Evolutionary conservation across 495 filamentous ascomycete species (phyloP).

Genomic region (Penicillium ucsense): DNA sequence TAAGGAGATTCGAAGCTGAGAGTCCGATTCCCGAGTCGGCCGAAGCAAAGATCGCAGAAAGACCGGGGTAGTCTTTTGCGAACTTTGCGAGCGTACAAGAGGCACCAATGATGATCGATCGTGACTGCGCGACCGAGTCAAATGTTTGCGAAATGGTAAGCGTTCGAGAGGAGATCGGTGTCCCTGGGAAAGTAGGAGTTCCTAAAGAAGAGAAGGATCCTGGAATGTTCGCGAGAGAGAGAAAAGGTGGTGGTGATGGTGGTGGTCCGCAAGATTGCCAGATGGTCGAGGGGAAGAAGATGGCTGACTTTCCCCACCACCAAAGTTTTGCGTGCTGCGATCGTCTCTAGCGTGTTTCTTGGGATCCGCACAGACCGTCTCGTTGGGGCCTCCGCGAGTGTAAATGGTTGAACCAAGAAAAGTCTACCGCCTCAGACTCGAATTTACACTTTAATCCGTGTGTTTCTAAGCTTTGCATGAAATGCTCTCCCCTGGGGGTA

Average conservation of each 20-base stretch:
- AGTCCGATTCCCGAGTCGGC: conserved; percentile 7
- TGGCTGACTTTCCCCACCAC: conserved; percentile 16
- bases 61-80: conserved; percentile 8
- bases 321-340: conserved; percentile 17
- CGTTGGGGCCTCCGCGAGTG: background rate
- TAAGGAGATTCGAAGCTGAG: conserved; percentile 2
- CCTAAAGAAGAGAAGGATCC: too few species aligned
- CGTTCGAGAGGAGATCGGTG: too few species aligned
- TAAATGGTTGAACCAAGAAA: too few species aligned
- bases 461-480: too few species aligned
- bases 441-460: too few species aligned
- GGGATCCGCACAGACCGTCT: conserved; percentile 13
- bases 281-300: conserved; percentile 15
- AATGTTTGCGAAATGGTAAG: too few species aligned
- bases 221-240: background rate
- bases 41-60: conserved; percentile 16
- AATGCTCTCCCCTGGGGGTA: too few species aligned
- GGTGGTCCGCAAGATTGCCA: conserved; percentile 1
- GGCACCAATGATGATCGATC: background rate
- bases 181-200: too few species aligned
- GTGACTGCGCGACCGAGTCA: background rate
- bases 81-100: conserved; percentile 3
- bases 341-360: conserved; percentile 11
- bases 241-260: background rate
- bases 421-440: too few species aligned